Conservation (phyloP, 176 grass and related monocot genomes). For the Pontederia crassipes region DNA sequence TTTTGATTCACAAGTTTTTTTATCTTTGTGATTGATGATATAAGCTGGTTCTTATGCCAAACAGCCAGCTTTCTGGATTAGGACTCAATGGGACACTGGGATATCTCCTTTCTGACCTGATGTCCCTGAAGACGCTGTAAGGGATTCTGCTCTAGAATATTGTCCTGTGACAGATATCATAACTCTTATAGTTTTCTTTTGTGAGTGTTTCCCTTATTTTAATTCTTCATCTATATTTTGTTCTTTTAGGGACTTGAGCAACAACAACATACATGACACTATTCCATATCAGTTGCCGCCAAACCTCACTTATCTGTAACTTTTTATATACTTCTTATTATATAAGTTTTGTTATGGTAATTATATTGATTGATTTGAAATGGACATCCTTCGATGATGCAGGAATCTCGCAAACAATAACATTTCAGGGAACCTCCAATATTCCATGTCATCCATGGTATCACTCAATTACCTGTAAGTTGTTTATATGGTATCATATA, state of each 20-base stretch:
- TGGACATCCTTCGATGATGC: conserved; percentile 7
- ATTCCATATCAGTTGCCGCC: conserved; percentile 82
- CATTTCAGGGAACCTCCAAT: conserved; percentile 52
- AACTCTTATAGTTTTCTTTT: conserved; percentile 5
- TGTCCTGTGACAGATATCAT: conserved; percentile 13
- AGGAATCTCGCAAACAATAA: conserved; percentile 73
- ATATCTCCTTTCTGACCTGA: conserved; percentile 55
- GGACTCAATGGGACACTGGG: conserved; percentile 77
- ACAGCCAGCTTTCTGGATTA: conserved; percentile 76
- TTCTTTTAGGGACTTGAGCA: conserved; percentile 68
- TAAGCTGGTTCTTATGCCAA: conserved; percentile 8
- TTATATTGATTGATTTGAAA: not conserved
- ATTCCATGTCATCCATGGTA: conserved; percentile 50
- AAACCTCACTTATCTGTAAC: conserved; percentile 86
- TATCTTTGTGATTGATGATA: conserved; percentile 12
- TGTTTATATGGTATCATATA: conserved; percentile 2
- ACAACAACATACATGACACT: conserved; percentile 57
- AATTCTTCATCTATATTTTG: conserved; percentile 12
- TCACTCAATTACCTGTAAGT: conserved; percentile 73
- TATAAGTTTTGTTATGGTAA: not conserved
- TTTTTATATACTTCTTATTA: not conserved
- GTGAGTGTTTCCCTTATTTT: not conserved
- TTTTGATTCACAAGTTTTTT: not conserved
- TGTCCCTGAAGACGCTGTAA: conserved; percentile 69
- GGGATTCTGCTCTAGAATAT: conserved; percentile 17